Conservation (phyloP, 2,329 filamentous ascomycete species). For the Hypoxylon sp. region DNA sequence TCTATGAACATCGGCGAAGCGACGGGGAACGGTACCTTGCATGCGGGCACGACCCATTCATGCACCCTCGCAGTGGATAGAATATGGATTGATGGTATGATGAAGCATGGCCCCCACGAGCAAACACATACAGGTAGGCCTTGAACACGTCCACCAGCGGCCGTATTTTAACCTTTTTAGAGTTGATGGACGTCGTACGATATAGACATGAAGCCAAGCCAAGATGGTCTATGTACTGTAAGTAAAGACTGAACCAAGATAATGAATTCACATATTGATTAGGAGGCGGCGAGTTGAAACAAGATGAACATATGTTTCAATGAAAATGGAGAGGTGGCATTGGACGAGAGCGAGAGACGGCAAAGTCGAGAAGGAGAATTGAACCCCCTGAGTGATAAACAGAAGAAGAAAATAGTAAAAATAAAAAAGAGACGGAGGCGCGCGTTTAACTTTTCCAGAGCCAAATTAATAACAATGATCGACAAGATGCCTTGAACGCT, state of each 20-base stretch:
- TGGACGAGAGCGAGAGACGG: conserved; percentile 22
- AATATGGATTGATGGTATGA: conserved; percentile 3
- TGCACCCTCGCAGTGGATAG: conserved; percentile 7
- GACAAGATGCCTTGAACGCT: conserved; percentile 6
- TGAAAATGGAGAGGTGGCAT: conserved; percentile 26
- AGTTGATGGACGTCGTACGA: too few species aligned
- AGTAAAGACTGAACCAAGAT: conserved; percentile 5
- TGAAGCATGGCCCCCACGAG: conserved; percentile 31
- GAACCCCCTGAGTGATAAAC: conserved; percentile 15
- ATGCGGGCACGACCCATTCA: conserved; percentile 17
- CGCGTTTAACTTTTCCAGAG: conserved; percentile 36
- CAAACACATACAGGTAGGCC: conserved; percentile 11
- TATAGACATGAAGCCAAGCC: too few species aligned
- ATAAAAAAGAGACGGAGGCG: conserved; percentile 32
- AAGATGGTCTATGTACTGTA: too few species aligned
- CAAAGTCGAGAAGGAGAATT: not conserved
- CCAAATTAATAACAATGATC: conserved; percentile 34
- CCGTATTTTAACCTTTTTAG: too few species aligned
- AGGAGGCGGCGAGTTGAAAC: conserved; percentile 28
- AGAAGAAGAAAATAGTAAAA: conserved; percentile 8
- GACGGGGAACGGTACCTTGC: conserved; percentile 29
- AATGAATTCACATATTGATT: conserved; percentile 2
- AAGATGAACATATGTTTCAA: conserved; percentile 19
- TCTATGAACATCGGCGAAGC: conserved; percentile 14
- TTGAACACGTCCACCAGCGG: too few species aligned